Evolutionary conservation across 306 rosid species (phyloP).

Genomic region (Lotus japonicus): DNA sequence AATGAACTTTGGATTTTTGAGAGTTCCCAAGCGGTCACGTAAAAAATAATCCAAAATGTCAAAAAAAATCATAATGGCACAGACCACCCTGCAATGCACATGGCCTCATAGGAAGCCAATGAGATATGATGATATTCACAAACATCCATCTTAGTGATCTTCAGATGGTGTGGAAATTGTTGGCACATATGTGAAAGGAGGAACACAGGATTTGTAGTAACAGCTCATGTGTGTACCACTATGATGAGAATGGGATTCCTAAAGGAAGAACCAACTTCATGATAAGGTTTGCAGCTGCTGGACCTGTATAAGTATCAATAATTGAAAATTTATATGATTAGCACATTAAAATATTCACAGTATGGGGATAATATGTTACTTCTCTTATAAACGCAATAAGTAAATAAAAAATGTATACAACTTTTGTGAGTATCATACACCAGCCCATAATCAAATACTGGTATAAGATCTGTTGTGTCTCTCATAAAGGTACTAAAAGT

Average conservation of each 20-base stretch:
- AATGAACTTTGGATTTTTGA: slow-evolving; percentile 14
- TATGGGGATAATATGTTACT: not conserved
- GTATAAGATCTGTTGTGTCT: too few species aligned
- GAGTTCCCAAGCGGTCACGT: slow-evolving; percentile 4
- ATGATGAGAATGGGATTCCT: not conserved
- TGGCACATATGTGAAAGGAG: not conserved
- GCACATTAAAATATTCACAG: slow-evolving; percentile 10
- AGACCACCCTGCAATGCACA: not conserved
- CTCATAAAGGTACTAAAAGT: too few species aligned
- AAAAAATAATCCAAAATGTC: not conserved
- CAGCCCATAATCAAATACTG: too few species aligned
- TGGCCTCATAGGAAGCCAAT: not conserved
- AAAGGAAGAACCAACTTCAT: too few species aligned
- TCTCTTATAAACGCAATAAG: not conserved
- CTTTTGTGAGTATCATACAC: not conserved
- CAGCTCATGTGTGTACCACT: not conserved
- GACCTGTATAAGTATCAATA: slow-evolving; percentile 8
- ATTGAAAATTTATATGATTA: slow-evolving; percentile 12
- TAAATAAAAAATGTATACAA: not conserved
- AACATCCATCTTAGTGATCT: not conserved
- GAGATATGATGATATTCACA: not conserved
- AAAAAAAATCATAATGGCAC: not conserved
- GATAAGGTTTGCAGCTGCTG: not conserved
- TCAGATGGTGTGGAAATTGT: slow-evolving; percentile 1
- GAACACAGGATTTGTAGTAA: not conserved